Evolutionary conservation across 371 early-diverging fungal genomes (phyloP).

Genomic region (Mortierella polycephala): DNA sequence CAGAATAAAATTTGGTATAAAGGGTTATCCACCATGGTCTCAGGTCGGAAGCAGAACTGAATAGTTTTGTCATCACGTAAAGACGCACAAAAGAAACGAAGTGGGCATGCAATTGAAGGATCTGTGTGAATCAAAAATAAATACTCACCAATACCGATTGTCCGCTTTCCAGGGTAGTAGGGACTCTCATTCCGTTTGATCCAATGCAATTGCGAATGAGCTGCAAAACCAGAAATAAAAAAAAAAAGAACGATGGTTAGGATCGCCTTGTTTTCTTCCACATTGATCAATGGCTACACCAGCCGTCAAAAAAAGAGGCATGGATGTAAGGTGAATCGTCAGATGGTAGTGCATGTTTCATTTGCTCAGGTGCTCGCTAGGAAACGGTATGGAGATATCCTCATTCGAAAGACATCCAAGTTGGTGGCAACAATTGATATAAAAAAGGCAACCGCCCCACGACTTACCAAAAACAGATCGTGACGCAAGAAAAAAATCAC

Average conservation of each 20-base stretch:
- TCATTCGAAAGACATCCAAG: constrained; percentile 41
- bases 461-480: too few species aligned
- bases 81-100: not conserved
- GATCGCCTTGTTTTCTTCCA: too few species aligned
- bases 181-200: too few species aligned
- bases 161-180: too few species aligned
- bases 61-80: constrained; percentile 49
- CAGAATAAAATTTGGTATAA: constrained; percentile 50
- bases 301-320: not conserved
- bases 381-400: constrained; percentile 57
- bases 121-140: too few species aligned
- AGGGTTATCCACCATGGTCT: constrained; percentile 54
- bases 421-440: not conserved
- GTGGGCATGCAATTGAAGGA: too few species aligned
- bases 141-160: too few species aligned
- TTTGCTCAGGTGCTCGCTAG: constrained; percentile 56
- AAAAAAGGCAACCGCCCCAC: too few species aligned
- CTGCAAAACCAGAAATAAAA: not conserved
- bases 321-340: constrained; percentile 45
- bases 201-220: too few species aligned
- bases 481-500: too few species aligned
- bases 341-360: constrained; percentile 59
- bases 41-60: constrained; percentile 58
- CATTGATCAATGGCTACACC: too few species aligned
- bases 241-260: not conserved